A percentile compares a stretch with the other conserved stretches of the same genome.
Evolutionary conservation across 2,329 filamentous ascomycete genomes (phyloP).

Genomic region (Amauroascus niger): DNA sequence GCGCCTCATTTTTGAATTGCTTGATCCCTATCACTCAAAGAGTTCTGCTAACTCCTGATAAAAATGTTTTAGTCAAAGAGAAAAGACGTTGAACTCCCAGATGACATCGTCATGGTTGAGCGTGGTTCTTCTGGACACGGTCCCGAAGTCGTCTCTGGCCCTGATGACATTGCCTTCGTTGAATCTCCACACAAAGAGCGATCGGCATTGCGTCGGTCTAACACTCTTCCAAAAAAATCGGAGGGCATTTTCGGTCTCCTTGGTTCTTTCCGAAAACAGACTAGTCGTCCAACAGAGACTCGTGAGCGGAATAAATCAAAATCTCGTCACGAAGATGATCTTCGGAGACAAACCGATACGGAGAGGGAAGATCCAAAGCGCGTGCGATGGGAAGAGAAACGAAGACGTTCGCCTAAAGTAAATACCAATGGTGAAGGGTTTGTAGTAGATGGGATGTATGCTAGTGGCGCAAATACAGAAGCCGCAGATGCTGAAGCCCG

Average conservation of each 20-base stretch:
- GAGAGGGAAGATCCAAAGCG: conserved; percentile 31
- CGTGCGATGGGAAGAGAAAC: conserved; percentile 29
- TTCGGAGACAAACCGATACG: conserved; percentile 27
- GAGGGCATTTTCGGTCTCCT: conserved; percentile 55
- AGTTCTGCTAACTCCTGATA: conserved; percentile 13
- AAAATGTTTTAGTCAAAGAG: conserved; percentile 25
- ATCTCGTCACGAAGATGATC: conserved; percentile 30
- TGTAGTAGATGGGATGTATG: conserved; percentile 23
- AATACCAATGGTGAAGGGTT: conserved; percentile 44
- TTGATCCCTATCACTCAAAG: background rate
- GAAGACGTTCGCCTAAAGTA: conserved; percentile 33
- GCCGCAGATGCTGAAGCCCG: conserved; percentile 51
- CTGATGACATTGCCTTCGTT: conserved; percentile 45
- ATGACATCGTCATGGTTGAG: conserved; percentile 50
- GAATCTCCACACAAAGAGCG: conserved; percentile 42
- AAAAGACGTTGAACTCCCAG: conserved; percentile 28
- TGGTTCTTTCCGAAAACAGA: conserved; percentile 36
- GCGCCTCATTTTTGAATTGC: conserved; percentile 9
- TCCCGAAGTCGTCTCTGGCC: conserved; percentile 37
- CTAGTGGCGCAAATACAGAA: conserved; percentile 32
- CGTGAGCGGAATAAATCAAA: conserved; percentile 32
- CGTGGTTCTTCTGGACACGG: conserved; percentile 38
- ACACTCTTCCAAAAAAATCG: conserved; percentile 53
- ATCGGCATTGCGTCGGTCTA: conserved; percentile 50
- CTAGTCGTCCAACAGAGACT: conserved; percentile 23